Conservation (phyloP, 2,329 filamentous ascomycete genomes). For the Ceratocystis papillata region DNA sequence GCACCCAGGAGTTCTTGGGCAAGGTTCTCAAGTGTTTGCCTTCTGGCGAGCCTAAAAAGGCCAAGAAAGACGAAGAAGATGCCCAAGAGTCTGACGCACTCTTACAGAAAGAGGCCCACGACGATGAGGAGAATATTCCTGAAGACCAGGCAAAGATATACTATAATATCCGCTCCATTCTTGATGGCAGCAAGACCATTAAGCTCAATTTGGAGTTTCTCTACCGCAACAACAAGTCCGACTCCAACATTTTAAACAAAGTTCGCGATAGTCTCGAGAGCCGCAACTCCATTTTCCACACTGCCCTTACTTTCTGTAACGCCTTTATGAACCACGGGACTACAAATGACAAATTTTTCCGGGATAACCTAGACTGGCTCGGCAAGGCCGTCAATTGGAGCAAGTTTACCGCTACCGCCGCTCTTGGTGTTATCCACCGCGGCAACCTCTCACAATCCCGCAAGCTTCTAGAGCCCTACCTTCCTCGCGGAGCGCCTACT, state of each 20-base stretch:
- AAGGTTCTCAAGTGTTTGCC: constrained; percentile 79
- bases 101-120: constrained; percentile 40
- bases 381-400: constrained; percentile 99
- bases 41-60: constrained; percentile 36
- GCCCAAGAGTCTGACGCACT: constrained; percentile 41
- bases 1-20: constrained; percentile 88
- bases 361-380: constrained; percentile 94
- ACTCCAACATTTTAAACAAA: constrained; percentile 87
- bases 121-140: constrained; percentile 44
- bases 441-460: constrained; percentile 89
- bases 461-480: constrained; percentile 87
- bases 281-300: constrained; percentile 96
- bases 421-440: constrained; percentile 89
- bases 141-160: constrained; percentile 48
- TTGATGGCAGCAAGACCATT: constrained; percentile 87
- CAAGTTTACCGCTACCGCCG: constrained; percentile 95
- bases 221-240: constrained; percentile 88
- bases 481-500: constrained; percentile 64
- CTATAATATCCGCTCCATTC: constrained; percentile 53
- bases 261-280: constrained; percentile 91
- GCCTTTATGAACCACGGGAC: constrained; percentile 99
- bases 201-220: constrained; percentile 93
- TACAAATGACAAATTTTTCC: constrained; percentile 96
- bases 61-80: constrained; percentile 38
- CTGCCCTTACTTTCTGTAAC: constrained; percentile 91